Evolutionary conservation across 768 basidiomycete genomes (phyloP).

Genomic region (Cantharellus cinnabarinus): DNA sequence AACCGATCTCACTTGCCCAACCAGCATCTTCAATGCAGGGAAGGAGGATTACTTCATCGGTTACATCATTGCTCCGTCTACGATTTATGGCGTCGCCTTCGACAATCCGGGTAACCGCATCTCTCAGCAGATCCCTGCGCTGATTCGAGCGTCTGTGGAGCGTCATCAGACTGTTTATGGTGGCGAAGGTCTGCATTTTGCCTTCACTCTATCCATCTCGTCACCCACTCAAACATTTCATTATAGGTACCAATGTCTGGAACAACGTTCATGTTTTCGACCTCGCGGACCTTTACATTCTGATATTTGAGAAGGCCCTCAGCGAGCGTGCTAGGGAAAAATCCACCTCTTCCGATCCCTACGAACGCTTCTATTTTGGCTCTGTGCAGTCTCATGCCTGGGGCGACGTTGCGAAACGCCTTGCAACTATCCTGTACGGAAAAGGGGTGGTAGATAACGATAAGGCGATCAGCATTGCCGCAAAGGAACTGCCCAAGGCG

Average conservation of each 20-base stretch:
- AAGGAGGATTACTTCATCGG: slow-evolving; percentile 6
- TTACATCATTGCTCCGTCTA: slow-evolving; percentile 15
- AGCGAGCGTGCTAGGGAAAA: slow-evolving; percentile 3
- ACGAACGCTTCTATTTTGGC: slow-evolving; percentile 13
- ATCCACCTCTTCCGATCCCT: slow-evolving; percentile 7
- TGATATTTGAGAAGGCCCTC: slow-evolving; percentile 12
- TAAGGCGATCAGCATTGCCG: slow-evolving; percentile 1
- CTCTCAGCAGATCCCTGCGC: slow-evolving; percentile 11
- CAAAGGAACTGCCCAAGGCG: slow-evolving; percentile 7
- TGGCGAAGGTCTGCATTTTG: slow-evolving; percentile 8
- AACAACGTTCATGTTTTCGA: slow-evolving; percentile 14
- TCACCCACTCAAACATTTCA: background rate
- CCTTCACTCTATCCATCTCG: background rate
- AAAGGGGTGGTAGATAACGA: slow-evolving; percentile 2
- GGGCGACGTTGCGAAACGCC: slow-evolving; percentile 3
- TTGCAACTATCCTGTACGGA: slow-evolving; percentile 6
- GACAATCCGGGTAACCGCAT: slow-evolving; percentile 9
- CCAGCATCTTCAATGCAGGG: slow-evolving; percentile 11
- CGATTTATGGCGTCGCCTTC: slow-evolving; percentile 10
- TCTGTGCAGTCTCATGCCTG: slow-evolving; percentile 8
- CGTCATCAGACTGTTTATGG: slow-evolving; percentile 10
- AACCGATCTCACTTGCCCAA: background rate
- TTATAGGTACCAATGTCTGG: slow-evolving; percentile 11
- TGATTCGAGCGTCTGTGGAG: slow-evolving; percentile 8
- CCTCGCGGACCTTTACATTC: slow-evolving; percentile 12